Conservation (phyloP, 2,329 filamentous ascomycete species). For the Arthrobotrys musiformis region DNA sequence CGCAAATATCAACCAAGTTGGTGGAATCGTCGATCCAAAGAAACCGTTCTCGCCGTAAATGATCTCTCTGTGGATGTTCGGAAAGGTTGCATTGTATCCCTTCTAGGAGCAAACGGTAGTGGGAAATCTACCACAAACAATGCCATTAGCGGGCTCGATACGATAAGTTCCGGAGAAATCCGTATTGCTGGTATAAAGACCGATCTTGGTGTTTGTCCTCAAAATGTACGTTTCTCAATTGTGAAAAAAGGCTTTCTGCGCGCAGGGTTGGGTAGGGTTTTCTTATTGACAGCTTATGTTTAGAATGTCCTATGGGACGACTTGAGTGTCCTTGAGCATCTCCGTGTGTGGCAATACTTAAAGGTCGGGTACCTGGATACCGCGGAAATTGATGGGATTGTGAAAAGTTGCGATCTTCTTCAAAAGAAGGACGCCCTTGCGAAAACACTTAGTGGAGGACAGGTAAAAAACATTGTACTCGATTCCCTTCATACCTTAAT, state of each 20-base stretch:
- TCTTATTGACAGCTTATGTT: not conserved
- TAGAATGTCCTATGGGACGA: constrained; percentile 95
- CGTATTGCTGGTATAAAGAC: constrained; percentile 61
- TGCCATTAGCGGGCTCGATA: constrained; percentile 83
- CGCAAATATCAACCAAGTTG: constrained; percentile 78
- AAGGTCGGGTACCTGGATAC: constrained; percentile 73
- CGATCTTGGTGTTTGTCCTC: constrained; percentile 81
- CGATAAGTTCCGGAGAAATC: constrained; percentile 79
- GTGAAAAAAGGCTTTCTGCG: not conserved
- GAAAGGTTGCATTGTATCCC: constrained; percentile 83
- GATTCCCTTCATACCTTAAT: not conserved
- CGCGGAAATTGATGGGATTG: constrained; percentile 72
- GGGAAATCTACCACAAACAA: constrained; percentile 92
- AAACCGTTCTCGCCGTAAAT: constrained; percentile 81
- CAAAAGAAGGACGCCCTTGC: constrained; percentile 78
- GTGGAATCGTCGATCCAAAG: constrained; percentile 63
- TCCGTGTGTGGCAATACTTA: constrained; percentile 82
- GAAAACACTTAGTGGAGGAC: constrained; percentile 85
- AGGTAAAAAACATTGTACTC: constrained; percentile 62
- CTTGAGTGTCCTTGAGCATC: constrained; percentile 84
- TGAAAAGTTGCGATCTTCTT: constrained; percentile 77
- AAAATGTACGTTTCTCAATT: constrained; percentile 63
- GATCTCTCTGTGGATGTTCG: constrained; percentile 76
- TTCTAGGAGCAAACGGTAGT: constrained; percentile 88
- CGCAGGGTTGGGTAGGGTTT: not conserved